phyloP scores from a whole-genome alignment of 2,329 filamentous ascomycete species.

The Neofusicoccum sp. region DNA sequence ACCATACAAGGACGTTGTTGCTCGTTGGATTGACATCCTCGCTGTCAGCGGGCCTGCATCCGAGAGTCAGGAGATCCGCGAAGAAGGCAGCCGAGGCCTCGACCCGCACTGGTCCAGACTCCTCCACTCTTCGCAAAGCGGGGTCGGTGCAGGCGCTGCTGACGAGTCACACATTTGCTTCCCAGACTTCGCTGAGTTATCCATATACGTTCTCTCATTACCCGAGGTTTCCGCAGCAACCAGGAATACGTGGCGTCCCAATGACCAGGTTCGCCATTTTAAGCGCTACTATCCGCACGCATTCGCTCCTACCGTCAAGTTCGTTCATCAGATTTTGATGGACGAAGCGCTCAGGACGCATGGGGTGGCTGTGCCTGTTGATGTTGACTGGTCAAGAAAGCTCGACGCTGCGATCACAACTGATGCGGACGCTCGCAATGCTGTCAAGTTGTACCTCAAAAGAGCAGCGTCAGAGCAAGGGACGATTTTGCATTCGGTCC shows the following conservation, averaged over 20 bases:
- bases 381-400: conserved; percentile 81
- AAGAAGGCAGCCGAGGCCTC: conserved; percentile 85
- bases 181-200: conserved; percentile 46
- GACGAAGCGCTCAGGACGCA: conserved; percentile 53
- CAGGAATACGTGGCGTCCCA: conserved; percentile 27
- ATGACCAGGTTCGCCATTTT: conserved; percentile 32
- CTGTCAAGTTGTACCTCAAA: conserved; percentile 53
- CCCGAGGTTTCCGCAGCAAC: conserved; percentile 32
- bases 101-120: conserved; percentile 73
- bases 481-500: conserved; percentile 29
- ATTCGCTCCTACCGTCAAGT: conserved; percentile 68
- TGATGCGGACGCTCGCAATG: conserved; percentile 62
- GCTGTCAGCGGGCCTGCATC: conserved; percentile 66
- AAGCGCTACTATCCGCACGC: conserved; percentile 46
- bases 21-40: conserved; percentile 84
- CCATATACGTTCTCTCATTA: conserved; percentile 46
- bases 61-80: conserved; percentile 77
- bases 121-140: conserved; percentile 44
- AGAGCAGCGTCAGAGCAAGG: conserved; percentile 16
- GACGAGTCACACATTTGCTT: conserved; percentile 24
- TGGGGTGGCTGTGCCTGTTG: conserved; percentile 52
- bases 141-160: background rate
- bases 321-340: conserved; percentile 62
- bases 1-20: conserved; percentile 73
- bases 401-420: conserved; percentile 71